Evolutionary conservation across 1,284 basidiomycete genomes (phyloP), one percentile per base, ranked within the genome.

Genomic region (Microstroma glucosiphilum): DNA sequence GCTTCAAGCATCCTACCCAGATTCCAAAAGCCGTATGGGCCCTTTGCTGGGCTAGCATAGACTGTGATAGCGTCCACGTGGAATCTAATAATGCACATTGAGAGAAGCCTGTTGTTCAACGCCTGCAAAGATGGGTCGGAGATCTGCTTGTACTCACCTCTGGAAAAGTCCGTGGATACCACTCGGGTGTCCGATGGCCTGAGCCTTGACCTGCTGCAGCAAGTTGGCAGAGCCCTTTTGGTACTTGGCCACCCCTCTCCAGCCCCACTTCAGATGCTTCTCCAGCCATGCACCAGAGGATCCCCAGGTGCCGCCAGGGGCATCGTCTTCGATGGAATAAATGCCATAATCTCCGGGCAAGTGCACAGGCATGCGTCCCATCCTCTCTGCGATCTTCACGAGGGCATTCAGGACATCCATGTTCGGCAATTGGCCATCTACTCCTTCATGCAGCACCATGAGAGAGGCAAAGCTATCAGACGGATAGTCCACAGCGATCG

Each of bases 401-500:
- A 92, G 84, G 0, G 91, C 89, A 79, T 96, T 96, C 70, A 96
- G 81, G 0, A 96, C 84, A 79, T 99, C 94, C 80, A 96, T 91
- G 76, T 99, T 99, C 0, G 96, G 93, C 53, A 97, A 82, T 37
- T 92, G 88, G 3, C 93, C 94, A 77, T 97, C 94, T 6, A 91
- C 83, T 7, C 94, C 96, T 84, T 98, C 94, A 80, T 90, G 91
- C 80, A 91, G 94, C 12, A 97, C 81, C 2, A 91, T 91, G 1
- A 98, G 82, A 73, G 94, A 90, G 12, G 89, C 91, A 80, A 97
- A 96, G 0, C 92, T 96, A 80, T 98, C 94, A 1, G 90, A 89
- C 1, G 93, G 91, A 77, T 96, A 98, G 79, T 98, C 96, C 62
- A 99, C 86, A 69, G 90, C 90, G 42, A 98, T 81, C 6, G 91